Evolutionary conservation across 225 moss, liverwort and hornwort species (phyloP).

Genomic region (Straminergon stramineum): DNA sequence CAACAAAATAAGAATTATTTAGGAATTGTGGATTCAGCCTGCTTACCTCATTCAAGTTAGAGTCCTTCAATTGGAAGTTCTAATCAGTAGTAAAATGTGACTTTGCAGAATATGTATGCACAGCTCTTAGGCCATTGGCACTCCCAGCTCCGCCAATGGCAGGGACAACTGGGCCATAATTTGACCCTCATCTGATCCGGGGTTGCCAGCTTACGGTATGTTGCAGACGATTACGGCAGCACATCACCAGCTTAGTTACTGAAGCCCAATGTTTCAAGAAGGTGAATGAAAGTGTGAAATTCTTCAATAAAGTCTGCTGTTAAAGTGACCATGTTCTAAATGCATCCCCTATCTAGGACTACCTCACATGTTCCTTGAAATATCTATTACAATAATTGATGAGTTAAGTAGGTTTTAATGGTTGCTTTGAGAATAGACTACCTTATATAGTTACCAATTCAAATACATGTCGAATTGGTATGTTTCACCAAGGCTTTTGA

Average conservation of each 20-base stretch:
- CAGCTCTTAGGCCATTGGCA: constrained; percentile 82
- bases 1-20: neutral
- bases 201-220: constrained; percentile 42
- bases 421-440: neutral
- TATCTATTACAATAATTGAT: neutral
- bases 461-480: neutral
- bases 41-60: neutral
- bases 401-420: neutral
- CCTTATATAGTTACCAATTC: too few relatives aligned
- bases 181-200: constrained; percentile 49
- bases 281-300: neutral
- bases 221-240: constrained; percentile 49
- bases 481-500: neutral
- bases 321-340: too few relatives aligned
- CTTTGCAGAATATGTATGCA: constrained; percentile 76
- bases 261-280: neutral
- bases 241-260: constrained; percentile 65
- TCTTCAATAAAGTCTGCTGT: neutral
- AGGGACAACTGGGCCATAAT: constrained; percentile 39
- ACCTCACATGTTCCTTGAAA: neutral
- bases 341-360: neutral
- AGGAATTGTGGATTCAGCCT: neutral
- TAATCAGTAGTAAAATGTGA: neutral
- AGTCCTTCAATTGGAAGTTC: neutral
- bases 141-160: constrained; percentile 76